Evolutionary conservation across 805 yeast genomes (phyloP).

Genomic region (Pichia exigua): DNA sequence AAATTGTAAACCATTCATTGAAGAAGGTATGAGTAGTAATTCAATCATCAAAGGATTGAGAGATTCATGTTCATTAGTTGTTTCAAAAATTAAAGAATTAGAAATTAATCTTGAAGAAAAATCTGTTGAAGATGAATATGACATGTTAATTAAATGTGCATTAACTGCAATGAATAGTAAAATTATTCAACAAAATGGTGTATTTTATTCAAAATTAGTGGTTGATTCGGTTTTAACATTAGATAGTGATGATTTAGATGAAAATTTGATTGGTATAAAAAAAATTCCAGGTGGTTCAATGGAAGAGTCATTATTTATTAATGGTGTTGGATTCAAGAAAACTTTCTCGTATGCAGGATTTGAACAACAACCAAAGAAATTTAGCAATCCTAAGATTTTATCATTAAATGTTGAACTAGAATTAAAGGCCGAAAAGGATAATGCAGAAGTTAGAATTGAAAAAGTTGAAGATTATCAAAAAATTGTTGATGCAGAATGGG

Average conservation of each 20-base stretch:
- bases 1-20: conserved; percentile 84
- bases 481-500: conserved; percentile 99
- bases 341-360: conserved; percentile 97
- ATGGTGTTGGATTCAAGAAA: conserved; percentile 96
- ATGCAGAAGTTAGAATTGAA: conserved; percentile 95
- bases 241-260: conserved; percentile 81
- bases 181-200: conserved; percentile 78
- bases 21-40: conserved; percentile 93
- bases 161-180: conserved; percentile 97
- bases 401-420: conserved; percentile 89
- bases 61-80: conserved; percentile 72
- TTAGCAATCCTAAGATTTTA: conserved; percentile 72
- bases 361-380: conserved; percentile 93
- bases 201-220: conserved; percentile 90
- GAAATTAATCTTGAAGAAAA: conserved; percentile 56
- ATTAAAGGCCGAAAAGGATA: conserved; percentile 96
- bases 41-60: conserved; percentile 82
- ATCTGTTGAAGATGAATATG: conserved; percentile 51
- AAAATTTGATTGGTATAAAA: conserved; percentile 85
- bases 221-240: conserved; percentile 89
- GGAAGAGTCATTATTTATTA: conserved; percentile 82
- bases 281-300: conserved; percentile 94
- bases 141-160: conserved; percentile 83
- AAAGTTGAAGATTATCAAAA: conserved; percentile 91
- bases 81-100: conserved; percentile 61